Conservation (phyloP, 768 basidiomycete genomes). For the Pulveroboletus ravenelii region DNA sequence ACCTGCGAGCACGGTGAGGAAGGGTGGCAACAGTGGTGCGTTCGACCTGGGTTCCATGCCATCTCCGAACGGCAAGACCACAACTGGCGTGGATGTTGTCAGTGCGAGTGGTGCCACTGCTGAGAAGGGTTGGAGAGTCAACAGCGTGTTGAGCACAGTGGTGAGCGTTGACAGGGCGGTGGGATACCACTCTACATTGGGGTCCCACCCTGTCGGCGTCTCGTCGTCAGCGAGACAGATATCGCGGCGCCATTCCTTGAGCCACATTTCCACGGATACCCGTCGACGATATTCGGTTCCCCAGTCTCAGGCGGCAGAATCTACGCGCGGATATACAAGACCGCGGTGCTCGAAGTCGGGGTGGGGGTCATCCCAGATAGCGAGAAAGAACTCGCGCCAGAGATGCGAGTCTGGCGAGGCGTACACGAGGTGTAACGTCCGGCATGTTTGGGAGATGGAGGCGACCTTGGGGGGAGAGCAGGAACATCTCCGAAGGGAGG, state of each 20-base stretch:
- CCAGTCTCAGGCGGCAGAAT: constrained; percentile 20
- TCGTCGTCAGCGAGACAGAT: constrained; percentile 4
- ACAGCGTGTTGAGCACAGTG: constrained; percentile 32
- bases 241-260: constrained; percentile 23
- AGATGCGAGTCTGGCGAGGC: constrained; percentile 33
- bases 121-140: constrained; percentile 31
- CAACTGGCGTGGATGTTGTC: constrained; percentile 10
- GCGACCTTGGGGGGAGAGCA: constrained; percentile 32
- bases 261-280: constrained; percentile 16
- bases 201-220: background rate
- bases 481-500: constrained; percentile 35
- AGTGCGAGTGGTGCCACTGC: constrained; percentile 20
- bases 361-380: constrained; percentile 48
- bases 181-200: background rate
- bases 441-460: constrained; percentile 35
- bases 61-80: constrained; percentile 2
- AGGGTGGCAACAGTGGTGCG: constrained; percentile 31
- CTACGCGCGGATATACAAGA: constrained; percentile 21
- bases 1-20: constrained; percentile 24
- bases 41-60: constrained; percentile 22
- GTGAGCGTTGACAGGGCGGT: constrained; percentile 20
- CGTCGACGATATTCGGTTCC: constrained; percentile 23
- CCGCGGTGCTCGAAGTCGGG: constrained; percentile 26
- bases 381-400: constrained; percentile 47
- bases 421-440: constrained; percentile 35